A percentile compares a stretch with the other conserved stretches of the same genome.
Conservation (phyloP, 306 rosid species). For the Vicia faba region DNA sequence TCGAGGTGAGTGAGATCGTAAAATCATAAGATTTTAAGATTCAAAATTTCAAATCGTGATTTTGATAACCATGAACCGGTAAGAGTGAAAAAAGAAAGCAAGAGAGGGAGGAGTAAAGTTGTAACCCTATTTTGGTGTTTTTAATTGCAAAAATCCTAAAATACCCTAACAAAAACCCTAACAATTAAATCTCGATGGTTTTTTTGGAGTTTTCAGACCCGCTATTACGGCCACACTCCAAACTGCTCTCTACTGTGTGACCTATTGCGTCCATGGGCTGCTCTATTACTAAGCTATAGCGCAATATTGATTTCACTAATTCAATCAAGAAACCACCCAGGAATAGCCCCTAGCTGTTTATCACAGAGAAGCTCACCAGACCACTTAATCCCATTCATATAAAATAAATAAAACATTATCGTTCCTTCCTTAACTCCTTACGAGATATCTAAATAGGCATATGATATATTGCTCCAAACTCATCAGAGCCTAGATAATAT, state of each 20-base stretch:
- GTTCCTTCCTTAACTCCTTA: constrained; percentile 1
- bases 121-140: background rate
- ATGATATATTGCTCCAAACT: constrained; percentile 19
- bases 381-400: background rate
- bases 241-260: background rate
- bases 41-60: no score
- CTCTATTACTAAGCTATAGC: background rate
- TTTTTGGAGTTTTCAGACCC: background rate
- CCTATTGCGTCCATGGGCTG: background rate
- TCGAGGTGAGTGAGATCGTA: no score
- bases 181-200: background rate
- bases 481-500: background rate
- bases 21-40: no score
- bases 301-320: background rate
- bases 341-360: background rate
- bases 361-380: background rate
- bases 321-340: constrained; percentile 5
- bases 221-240: background rate
- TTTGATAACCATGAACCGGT: no score
- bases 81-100: constrained; percentile 4
- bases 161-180: background rate
- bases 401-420: constrained; percentile 2
- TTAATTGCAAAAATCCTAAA: background rate
- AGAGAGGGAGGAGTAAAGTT: background rate
- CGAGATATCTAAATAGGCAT: constrained; percentile 25